Conservation (phyloP, 1,139 yeast species). For the Debaryomycetaceae sp. region DNA sequence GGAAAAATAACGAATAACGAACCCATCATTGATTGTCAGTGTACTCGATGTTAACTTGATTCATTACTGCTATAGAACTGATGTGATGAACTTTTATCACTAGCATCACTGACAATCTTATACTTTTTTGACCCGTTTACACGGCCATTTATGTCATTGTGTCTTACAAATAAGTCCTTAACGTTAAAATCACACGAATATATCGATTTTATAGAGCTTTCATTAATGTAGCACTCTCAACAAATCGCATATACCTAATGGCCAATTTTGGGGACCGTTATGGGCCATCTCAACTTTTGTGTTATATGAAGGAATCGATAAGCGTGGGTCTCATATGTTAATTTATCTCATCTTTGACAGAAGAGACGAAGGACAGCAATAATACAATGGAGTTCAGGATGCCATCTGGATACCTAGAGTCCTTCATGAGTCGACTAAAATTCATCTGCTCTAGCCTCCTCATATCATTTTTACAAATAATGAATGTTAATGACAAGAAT, state of each 20-base stretch:
- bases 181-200: neutral
- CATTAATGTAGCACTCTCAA: neutral
- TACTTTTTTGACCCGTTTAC: neutral
- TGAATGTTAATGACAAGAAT: neutral
- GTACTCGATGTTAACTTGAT: neutral
- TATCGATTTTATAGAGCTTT: neutral
- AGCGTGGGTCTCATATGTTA: neutral
- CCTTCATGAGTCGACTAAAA: neutral
- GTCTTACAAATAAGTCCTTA: neutral
- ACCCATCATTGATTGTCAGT: conserved; percentile 1
- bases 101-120: neutral
- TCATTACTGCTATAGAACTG: neutral
- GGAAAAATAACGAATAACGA: conserved; percentile 21
- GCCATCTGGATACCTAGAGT: neutral
- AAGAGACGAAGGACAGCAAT: neutral
- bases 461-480: neutral
- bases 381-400: neutral
- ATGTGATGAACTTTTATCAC: neutral
- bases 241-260: no score
- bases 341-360: no score
- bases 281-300: no score
- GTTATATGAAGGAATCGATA: neutral
- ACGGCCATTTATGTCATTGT: neutral
- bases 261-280: no score
- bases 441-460: neutral